These are phyloP conservation scores for Talaromyces sp. DNA, from an alignment of 2,329 filamentous ascomycete species.

Conservation along the genomic window DNA sequence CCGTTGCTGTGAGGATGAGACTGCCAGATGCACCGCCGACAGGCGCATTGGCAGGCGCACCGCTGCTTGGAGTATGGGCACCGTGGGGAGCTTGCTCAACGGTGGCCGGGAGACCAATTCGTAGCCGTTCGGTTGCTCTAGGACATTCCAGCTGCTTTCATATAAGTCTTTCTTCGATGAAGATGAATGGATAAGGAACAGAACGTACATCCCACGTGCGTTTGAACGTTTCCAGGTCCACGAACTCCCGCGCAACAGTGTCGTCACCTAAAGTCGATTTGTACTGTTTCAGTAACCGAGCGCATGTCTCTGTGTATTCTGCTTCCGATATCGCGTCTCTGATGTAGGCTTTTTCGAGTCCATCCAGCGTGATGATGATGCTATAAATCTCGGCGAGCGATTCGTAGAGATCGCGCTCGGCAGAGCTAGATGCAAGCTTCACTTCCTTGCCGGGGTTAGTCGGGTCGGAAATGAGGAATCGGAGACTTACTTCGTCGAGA, in stretches of 20 bases:
- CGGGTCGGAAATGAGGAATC: conserved; percentile 11
- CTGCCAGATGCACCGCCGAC: conserved; percentile 47
- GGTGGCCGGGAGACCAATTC: conserved; percentile 88
- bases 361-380: conserved; percentile 92
- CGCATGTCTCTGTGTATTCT: conserved; percentile 96
- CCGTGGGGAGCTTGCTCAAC: conserved; percentile 55
- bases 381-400: conserved; percentile 96
- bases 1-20: conserved; percentile 82
- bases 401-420: conserved; percentile 89
- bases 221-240: conserved; percentile 86
- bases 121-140: conserved; percentile 84
- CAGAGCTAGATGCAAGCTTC: conserved; percentile 78
- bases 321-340: conserved; percentile 88
- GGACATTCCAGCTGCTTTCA: conserved; percentile 76
- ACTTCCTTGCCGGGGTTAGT: conserved; percentile 62
- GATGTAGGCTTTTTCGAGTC: conserved; percentile 92
- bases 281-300: conserved; percentile 90
- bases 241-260: conserved; percentile 80
- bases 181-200: not conserved
- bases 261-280: conserved; percentile 90
- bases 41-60: conserved; percentile 20
- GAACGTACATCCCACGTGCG: conserved; percentile 77
- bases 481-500: conserved; percentile 69
- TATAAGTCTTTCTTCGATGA: not conserved
- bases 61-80: conserved; percentile 39